A percentile compares a stretch with the other conserved stretches of the same genome.
phyloP scores from a whole-genome alignment of 2,329 filamentous ascomycete genomes.

The Aspergillus sp. region DNA sequence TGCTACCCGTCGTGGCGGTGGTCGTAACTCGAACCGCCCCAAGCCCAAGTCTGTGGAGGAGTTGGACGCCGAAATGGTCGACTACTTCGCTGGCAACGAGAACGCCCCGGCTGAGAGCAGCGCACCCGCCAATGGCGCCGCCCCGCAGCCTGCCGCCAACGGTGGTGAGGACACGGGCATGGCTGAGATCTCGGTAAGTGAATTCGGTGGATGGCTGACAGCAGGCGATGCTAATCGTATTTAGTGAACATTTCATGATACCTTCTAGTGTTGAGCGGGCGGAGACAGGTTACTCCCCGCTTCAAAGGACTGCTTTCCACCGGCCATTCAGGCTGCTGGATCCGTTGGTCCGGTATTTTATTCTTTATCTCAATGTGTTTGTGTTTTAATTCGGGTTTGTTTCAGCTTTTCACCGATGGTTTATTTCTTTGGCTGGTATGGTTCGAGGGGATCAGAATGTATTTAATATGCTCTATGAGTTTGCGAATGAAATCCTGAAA shows the following conservation, averaged over 20 bases:
- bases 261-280: conserved; percentile 2
- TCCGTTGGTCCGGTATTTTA: conserved; percentile 1
- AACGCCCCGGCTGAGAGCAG: conserved; percentile 40
- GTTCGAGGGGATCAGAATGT: conserved; percentile 14
- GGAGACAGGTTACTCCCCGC: conserved; percentile 10
- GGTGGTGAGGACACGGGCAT: conserved; percentile 53
- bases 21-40: conserved; percentile 63
- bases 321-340: not conserved
- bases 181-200: conserved; percentile 56
- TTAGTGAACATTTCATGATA: conserved; percentile 17
- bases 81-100: conserved; percentile 69
- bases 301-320: not conserved
- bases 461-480: conserved; percentile 15
- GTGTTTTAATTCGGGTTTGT: conserved; percentile 7
- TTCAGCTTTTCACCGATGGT: conserved; percentile 7
- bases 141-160: conserved; percentile 49
- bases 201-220: not conserved
- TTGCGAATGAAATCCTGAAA: not conserved
- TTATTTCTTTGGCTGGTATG: conserved; percentile 5
- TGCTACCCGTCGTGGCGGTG: conserved; percentile 49
- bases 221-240: not conserved
- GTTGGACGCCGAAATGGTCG: conserved; percentile 94
- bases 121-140: conserved; percentile 47
- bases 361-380: conserved; percentile 3
- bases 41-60: conserved; percentile 91